A percentile compares a stretch with the other conserved stretches of the same genome.
phyloP scores from a whole-genome alignment of 208 protist species.

The Phytomonas sp. region DNA sequence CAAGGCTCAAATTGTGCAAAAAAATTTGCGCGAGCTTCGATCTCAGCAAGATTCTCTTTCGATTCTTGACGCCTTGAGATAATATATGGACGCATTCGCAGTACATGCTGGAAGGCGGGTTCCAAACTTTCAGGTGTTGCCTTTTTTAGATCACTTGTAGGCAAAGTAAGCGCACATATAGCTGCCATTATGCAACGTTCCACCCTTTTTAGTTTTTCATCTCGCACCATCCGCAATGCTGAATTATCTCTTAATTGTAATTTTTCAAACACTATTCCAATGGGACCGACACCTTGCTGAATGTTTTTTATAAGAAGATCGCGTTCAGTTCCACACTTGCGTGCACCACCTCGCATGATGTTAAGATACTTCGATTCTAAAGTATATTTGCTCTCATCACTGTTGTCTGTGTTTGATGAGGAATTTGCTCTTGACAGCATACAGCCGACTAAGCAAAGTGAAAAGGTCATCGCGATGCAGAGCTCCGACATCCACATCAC shows the following conservation, averaged over 20 bases:
- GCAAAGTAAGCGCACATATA: conserved; percentile 65
- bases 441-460: conserved; percentile 61
- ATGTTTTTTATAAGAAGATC: conserved; percentile 79
- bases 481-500: conserved; percentile 45
- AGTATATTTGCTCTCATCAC: conserved; percentile 12
- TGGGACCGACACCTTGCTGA: conserved; percentile 66
- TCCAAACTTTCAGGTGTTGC: conserved; percentile 31
- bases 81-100: conserved; percentile 63
- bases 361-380: conserved; percentile 23
- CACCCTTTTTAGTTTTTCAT: conserved; percentile 53
- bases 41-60: conserved; percentile 32
- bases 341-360: conserved; percentile 54
- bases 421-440: conserved; percentile 38
- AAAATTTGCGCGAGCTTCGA: conserved; percentile 61
- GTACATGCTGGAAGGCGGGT: conserved; percentile 55
- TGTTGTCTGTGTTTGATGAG: conserved; percentile 5
- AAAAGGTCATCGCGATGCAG: conserved; percentile 60
- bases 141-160: conserved; percentile 42
- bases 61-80: conserved; percentile 74
- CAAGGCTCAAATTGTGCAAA: conserved; percentile 77
- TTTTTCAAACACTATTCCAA: conserved; percentile 59
- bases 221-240: conserved; percentile 59
- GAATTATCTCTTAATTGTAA: conserved; percentile 58
- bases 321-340: conserved; percentile 48
- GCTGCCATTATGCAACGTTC: conserved; percentile 80